A percentile compares a stretch with the other conserved stretches of the same genome.
These are phyloP conservation scores for Musa beccarii DNA, from an alignment of 176 grass and related monocot species.

Conservation along the genomic window DNA sequence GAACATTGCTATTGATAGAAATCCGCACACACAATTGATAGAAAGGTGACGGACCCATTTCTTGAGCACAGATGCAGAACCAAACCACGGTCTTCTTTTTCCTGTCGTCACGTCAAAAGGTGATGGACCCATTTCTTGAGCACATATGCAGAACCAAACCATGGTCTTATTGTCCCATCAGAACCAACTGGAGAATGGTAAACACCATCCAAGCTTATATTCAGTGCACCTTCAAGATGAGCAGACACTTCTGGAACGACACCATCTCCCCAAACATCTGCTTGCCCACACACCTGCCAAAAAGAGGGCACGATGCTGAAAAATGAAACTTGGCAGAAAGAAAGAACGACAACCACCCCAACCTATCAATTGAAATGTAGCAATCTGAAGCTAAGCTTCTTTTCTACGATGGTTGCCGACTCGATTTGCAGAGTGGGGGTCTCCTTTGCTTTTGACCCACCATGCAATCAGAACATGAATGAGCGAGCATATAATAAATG, in stretches of 20 bases:
- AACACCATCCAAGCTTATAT: constrained; percentile 76
- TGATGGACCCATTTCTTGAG: constrained; percentile 79
- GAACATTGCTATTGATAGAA: no score
- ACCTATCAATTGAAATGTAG: no score
- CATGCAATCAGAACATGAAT: not conserved
- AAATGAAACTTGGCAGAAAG: not conserved
- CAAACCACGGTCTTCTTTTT: no score
- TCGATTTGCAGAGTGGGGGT: no score
- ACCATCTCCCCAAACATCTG: constrained; percentile 81
- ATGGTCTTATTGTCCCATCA: constrained; percentile 52
- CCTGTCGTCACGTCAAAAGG: constrained; percentile 28
- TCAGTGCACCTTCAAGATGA: constrained; percentile 77
- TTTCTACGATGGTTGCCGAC: no score
- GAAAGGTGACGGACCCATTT: no score
- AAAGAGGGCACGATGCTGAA: not conserved
- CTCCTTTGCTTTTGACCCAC: no score
- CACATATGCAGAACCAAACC: constrained; percentile 80
- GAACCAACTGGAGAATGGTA: constrained; percentile 91
- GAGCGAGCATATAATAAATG: not conserved
- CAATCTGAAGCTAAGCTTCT: no score
- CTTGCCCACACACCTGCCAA: constrained; percentile 59
- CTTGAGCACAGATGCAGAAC: no score
- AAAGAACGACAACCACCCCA: no score
- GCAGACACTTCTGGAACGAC: constrained; percentile 81
- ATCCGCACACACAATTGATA: no score